Evolutionary conservation across 2,329 filamentous ascomycete species (phyloP), one percentile per base, ranked within the genome.

Genomic region (Teratosphaeria viscida): DNA sequence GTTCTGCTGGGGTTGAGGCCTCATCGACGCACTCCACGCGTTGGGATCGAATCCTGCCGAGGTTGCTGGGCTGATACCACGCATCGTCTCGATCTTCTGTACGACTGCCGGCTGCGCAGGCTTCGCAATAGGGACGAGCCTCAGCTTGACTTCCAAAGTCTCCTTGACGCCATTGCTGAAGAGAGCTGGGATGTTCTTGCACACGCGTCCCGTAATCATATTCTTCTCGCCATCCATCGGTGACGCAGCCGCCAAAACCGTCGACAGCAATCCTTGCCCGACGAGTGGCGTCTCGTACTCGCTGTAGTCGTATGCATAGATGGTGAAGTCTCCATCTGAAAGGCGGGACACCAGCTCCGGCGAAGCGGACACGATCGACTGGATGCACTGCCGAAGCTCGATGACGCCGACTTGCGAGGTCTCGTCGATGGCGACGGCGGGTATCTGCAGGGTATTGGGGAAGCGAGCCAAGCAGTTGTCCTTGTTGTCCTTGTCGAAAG

Each of bases 241-340:
- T 71, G 84, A 82, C 57, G 82, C 75, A n/a, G 80, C 79, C 56
- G 82, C 81, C 54, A 97, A 79, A 26, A 87, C 85, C 82, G 88
- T 88, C 43, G 94, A 97, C 23, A 99, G 80, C 85, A 97, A 90
- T 57, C 95, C 94, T 74, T 99, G 92, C 26, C 94, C 94, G 27
- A 96, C 92, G 59, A 97, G 81, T 57, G 95, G 94, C 19, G 87
- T 90, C 70, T 96, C 92, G 64, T 89, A 89, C 75, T 99, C 94
- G 12, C 94, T 96, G 74, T 92, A 97, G 74, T 99, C 94, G 77
- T 90, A 90, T 34, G 92, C 91, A 75, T 99, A 99, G 59, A 99
- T 86, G n/a, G 91, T 94, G 76, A 94, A 99, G 76, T 99, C 92
- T 32, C 68, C 69, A 74, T 83, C 77, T 76, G 87, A 81, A 61